A percentile compares a stretch with the other conserved stretches of the same genome.
Conservation (phyloP, 208 protist genomes). For the Trypanosoma rangeli region DNA sequence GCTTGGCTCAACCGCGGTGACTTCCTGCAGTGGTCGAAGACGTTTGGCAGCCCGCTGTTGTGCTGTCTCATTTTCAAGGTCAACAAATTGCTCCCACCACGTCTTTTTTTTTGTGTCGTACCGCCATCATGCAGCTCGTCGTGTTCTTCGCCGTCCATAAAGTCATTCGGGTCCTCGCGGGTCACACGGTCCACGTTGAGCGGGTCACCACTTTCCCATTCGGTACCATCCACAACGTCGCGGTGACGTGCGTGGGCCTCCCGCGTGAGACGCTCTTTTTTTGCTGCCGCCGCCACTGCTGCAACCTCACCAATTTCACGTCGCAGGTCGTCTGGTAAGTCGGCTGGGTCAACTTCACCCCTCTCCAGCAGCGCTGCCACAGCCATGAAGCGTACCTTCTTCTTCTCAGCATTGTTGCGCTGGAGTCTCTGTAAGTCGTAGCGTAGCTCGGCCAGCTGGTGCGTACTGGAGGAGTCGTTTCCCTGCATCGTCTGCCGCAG, state of each 20-base stretch:
- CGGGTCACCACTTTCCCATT: conserved; percentile 79
- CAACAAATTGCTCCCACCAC: conserved; percentile 87
- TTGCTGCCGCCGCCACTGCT: conserved; percentile 48
- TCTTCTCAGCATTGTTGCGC: conserved; percentile 82
- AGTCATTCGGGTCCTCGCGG: conserved; percentile 46
- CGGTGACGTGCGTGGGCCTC: conserved; percentile 71
- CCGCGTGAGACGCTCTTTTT: conserved; percentile 44
- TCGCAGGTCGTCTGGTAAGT: conserved; percentile 70
- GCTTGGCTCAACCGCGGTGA: conserved; percentile 84
- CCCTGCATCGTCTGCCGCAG: conserved; percentile 79
- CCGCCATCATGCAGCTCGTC: conserved; percentile 15
- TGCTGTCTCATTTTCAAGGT: conserved; percentile 61
- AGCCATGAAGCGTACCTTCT: conserved; percentile 87
- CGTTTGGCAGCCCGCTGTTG: conserved; percentile 49
- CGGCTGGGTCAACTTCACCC: conserved; percentile 67
- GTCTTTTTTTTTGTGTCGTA: conserved; percentile 34
- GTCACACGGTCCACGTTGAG: conserved; percentile 40
- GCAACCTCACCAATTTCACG: conserved; percentile 75
- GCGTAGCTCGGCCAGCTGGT: conserved; percentile 64
- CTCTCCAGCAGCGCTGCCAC: conserved; percentile 79
- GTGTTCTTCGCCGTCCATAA: conserved; percentile 52
- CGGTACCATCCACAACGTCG: conserved; percentile 77
- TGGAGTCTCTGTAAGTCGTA: conserved; percentile 75
- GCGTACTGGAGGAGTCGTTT: conserved; percentile 54
- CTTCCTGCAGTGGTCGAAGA: conserved; percentile 77